phyloP scores from a whole-genome alignment of 331 rosid species.

The Rhamnella rubrinervis region DNA sequence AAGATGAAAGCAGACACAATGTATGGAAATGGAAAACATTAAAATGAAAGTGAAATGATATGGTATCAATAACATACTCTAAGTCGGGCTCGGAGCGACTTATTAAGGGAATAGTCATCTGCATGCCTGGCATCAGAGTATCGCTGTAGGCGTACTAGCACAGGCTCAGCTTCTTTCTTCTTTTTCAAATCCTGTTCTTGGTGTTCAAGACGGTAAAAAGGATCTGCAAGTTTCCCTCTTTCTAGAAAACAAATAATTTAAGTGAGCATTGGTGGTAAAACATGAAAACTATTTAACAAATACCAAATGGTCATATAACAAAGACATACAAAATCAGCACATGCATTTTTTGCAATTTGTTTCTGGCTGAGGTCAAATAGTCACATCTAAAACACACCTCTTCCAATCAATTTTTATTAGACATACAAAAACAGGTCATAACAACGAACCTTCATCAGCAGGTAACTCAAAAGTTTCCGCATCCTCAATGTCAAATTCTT shows the following conservation, averaged over 20 bases:
- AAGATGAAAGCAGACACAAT: background rate
- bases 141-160: slow-evolving; percentile 73
- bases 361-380: background rate
- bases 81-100: slow-evolving; percentile 68
- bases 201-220: slow-evolving; percentile 93
- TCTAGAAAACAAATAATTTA: slow-evolving; percentile 39
- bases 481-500: slow-evolving; percentile 80
- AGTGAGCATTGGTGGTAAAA: background rate
- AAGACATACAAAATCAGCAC: background rate
- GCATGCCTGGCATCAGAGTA: slow-evolving; percentile 69
- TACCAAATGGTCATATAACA: background rate
- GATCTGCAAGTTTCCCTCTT: slow-evolving; percentile 82
- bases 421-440: background rate
- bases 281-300: background rate
- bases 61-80: slow-evolving; percentile 52
- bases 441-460: slow-evolving; percentile 76
- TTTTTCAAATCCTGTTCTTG: slow-evolving; percentile 81
- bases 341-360: background rate
- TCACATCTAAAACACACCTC: background rate
- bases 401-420: background rate
- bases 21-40: background rate
- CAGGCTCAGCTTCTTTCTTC: slow-evolving; percentile 90
- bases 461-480: slow-evolving; percentile 87
- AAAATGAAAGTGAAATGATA: slow-evolving; percentile 11
- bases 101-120: slow-evolving; percentile 74